Base-by-base conservation (phyloP, 1,139 yeast genomes). In the Nakaseomyces sp. region DNA sequence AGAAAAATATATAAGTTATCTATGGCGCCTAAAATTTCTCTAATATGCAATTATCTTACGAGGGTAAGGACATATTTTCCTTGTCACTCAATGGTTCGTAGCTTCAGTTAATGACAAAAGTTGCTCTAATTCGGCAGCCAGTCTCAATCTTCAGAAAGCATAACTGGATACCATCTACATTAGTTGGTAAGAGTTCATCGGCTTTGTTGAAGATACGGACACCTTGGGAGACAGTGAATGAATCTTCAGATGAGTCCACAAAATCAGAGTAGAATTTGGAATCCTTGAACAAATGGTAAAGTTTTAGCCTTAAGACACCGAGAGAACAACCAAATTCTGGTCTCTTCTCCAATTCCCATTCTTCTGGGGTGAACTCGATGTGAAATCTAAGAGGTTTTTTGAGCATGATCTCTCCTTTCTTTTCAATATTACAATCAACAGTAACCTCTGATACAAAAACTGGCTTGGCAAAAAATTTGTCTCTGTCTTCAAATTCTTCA, bases 341-440 rank as follows among this genome's bases (percentile, higher is more conserved):
- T 47, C 80, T 74, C 36, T 63, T 50, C 61, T 72, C 66, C 60
- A 73, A 47, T 48, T 70, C 78, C 55, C 69, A 77, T 56, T 87
- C 96, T 51, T 82, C 93, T 0, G 89, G 88, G 37, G 86, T 76
- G 62, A 87, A 85, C 56, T 84, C 91, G 50, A 86, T 71, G 56
- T 82, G 84, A 55, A 79, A 83, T 39, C 67, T 70, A 19, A 81
- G 63, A 30, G 78, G 79, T 20, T 53, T 60, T 7, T 57, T 51
- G 12, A 66, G 48, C 30, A 64, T 32, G 50, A 50, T 42, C 26
- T 47, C 41, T 3, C 59, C 56, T 2, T 58, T 53, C n/a, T 50
- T 46, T 7, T 64, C 46, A 1, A 71, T 59, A 45, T 76, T 73
- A 38, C 81, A 67, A 19, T 76, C 65, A 2, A 79, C 73, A 50